These are phyloP conservation scores for Debaryomyces singareniensis DNA, from an alignment of 1,139 yeast genomes.

Conservation along the genomic window DNA sequence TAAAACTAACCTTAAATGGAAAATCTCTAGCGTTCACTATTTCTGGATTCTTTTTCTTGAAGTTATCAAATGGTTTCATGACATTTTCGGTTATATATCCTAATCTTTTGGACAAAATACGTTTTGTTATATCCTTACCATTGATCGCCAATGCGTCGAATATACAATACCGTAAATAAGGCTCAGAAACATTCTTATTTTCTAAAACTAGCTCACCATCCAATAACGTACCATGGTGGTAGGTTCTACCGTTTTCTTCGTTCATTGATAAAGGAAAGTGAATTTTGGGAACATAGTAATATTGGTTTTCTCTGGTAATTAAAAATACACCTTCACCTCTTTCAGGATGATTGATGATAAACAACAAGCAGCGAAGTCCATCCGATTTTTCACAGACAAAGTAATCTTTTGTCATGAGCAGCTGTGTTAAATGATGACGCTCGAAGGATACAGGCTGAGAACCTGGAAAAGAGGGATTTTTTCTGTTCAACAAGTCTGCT, in stretches of 20 bases:
- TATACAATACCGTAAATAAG: conserved; percentile 64
- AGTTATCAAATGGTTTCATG: conserved; percentile 71
- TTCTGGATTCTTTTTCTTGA: conserved; percentile 65
- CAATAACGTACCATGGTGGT: conserved; percentile 79
- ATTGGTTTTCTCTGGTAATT: conserved; percentile 85
- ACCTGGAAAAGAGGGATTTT: conserved; percentile 63
- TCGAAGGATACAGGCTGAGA: conserved; percentile 95
- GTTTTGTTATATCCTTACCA: conserved; percentile 60
- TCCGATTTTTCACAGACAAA: conserved; percentile 95
- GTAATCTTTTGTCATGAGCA: conserved; percentile 54
- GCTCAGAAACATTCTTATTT: conserved; percentile 40
- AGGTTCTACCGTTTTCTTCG: conserved; percentile 46
- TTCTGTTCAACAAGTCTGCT: conserved; percentile 56
- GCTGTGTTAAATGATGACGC: conserved; percentile 60
- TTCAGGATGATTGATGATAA: conserved; percentile 62
- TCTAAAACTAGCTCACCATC: conserved; percentile 87
- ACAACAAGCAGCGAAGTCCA: conserved; percentile 76
- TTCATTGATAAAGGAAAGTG: conserved; percentile 64
- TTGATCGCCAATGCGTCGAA: conserved; percentile 89
- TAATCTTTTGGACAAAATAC: conserved; percentile 71
- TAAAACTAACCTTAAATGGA: conserved; percentile 81
- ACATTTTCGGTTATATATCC: conserved; percentile 84
- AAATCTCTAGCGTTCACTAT: conserved; percentile 60
- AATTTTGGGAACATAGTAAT: conserved; percentile 70
- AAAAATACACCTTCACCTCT: conserved; percentile 70